A percentile compares a stretch with the other conserved stretches of the same genome.
Evolutionary conservation across 78 protist genomes (phyloP).

Genomic region (Dictyostelium discoideum): DNA sequence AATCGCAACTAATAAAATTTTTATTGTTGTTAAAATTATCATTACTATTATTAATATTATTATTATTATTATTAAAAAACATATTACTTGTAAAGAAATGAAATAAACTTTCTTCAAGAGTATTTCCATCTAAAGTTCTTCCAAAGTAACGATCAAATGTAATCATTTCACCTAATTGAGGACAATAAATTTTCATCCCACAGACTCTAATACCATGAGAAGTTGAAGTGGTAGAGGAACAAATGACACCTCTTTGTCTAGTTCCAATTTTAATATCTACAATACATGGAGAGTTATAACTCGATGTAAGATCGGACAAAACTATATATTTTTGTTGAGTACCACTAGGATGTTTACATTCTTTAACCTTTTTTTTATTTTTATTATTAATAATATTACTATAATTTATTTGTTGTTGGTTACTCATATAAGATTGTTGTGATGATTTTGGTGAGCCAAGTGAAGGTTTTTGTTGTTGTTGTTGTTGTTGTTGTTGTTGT

Average conservation of each 20-base stretch:
- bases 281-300: constrained; percentile 49
- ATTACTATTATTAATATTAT: not conserved
- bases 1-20: not conserved
- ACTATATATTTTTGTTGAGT: constrained; percentile 35
- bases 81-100: constrained; percentile 30
- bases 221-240: constrained; percentile 55
- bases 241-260: constrained; percentile 64
- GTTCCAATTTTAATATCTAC: constrained; percentile 77
- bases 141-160: constrained; percentile 64
- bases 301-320: constrained; percentile 35
- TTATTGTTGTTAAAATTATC: not conserved
- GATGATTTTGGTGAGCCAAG: not conserved
- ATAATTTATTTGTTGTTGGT: not conserved
- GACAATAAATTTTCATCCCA: constrained; percentile 52
- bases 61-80: not conserved
- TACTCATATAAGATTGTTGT: not conserved
- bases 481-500: not conserved
- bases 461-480: not conserved
- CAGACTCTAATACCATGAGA: constrained; percentile 65
- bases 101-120: constrained; percentile 17
- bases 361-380: constrained; percentile 14
- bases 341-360: constrained; percentile 39
- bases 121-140: constrained; percentile 25
- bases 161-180: constrained; percentile 16
- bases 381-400: not conserved